These are phyloP conservation scores for Rubus idaeus DNA, from an alignment of 306 rosid species.

Conservation along the genomic window DNA sequence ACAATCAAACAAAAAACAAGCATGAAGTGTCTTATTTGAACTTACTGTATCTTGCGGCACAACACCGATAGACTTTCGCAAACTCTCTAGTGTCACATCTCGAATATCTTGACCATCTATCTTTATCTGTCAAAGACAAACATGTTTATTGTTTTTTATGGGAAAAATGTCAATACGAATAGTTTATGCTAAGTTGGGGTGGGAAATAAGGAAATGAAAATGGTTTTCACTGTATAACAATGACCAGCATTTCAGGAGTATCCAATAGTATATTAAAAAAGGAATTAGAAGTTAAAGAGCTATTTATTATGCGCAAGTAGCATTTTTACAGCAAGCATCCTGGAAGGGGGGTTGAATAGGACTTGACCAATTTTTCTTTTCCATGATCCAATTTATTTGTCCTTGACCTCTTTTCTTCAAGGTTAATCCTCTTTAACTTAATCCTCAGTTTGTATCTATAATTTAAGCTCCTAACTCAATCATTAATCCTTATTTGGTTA, in stretches of 20 bases:
- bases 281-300: not conserved
- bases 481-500: not conserved
- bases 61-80: conserved; percentile 82
- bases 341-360: not conserved
- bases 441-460: not conserved
- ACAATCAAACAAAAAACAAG: conserved; percentile 12
- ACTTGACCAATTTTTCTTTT: not conserved
- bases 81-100: conserved; percentile 77
- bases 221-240: not conserved
- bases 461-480: not conserved
- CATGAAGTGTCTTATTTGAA: conserved; percentile 20
- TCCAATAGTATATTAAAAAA: not conserved
- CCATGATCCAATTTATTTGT: not conserved
- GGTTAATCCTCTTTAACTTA: not conserved
- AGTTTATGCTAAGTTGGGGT: not conserved
- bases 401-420: not conserved
- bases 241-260: not conserved
- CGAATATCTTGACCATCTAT: conserved; percentile 85
- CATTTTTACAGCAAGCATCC: not conserved
- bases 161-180: not conserved
- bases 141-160: not conserved
- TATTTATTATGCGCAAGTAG: not conserved
- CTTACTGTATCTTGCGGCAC: conserved; percentile 97
- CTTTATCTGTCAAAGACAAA: conserved; percentile 54
- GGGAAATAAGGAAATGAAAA: not conserved